A percentile compares a stretch with the other conserved stretches of the same genome.
These are phyloP conservation scores for Sclerotiophoma versabilis DNA, from an alignment of 2,329 filamentous ascomycete genomes.

Conservation along the genomic window DNA sequence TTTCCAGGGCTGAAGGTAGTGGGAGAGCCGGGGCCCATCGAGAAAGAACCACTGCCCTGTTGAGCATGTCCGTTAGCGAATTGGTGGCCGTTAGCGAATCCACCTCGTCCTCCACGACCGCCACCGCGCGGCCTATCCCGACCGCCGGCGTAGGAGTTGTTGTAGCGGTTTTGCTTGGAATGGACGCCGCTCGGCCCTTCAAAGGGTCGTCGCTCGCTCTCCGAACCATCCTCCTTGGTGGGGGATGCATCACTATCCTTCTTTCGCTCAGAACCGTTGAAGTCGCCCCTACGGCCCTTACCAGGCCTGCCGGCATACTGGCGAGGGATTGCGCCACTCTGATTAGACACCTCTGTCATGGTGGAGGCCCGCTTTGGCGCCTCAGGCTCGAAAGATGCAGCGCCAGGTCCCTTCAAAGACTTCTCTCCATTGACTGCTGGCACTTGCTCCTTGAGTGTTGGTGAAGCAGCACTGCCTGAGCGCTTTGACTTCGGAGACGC, in stretches of 20 bases:
- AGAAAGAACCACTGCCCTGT: conserved; percentile 42
- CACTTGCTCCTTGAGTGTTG: conserved; percentile 37
- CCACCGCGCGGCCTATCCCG: conserved; percentile 59
- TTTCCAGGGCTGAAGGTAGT: conserved; percentile 48
- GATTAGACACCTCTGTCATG: conserved; percentile 27
- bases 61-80: conserved; percentile 52
- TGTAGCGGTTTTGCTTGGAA: conserved; percentile 41
- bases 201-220: conserved; percentile 42
- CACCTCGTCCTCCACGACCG: conserved; percentile 54
- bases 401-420: conserved; percentile 25
- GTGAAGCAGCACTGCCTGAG: conserved; percentile 42
- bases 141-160: conserved; percentile 42
- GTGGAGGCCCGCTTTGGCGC: conserved; percentile 29
- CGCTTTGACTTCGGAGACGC: conserved; percentile 47
- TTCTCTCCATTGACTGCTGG: conserved; percentile 35
- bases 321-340: conserved; percentile 39
- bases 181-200: conserved; percentile 42
- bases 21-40: conserved; percentile 46
- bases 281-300: conserved; percentile 44
- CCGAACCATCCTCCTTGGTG: conserved; percentile 45
- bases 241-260: conserved; percentile 43
- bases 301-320: conserved; percentile 39
- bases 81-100: conserved; percentile 45
- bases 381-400: conserved; percentile 33
- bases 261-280: conserved; percentile 38